Conservation (phyloP, 306 rosid species). For the Fagus sylvatica region DNA sequence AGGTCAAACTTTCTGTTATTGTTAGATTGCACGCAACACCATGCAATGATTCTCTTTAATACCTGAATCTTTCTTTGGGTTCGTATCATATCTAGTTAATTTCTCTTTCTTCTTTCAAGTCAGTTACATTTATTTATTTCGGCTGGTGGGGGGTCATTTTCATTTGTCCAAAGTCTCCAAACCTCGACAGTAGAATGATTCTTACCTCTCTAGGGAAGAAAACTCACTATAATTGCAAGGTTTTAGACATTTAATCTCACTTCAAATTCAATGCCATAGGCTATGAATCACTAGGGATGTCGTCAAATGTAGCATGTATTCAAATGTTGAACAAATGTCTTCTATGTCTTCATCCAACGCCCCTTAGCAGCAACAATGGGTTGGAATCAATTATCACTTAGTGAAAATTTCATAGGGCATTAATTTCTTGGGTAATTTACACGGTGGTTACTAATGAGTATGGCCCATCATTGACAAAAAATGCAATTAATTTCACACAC, state of each 20-base stretch:
- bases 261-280: neutral
- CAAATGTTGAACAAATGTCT: neutral
- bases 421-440: too few species aligned
- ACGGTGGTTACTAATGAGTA: neutral
- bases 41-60: too few species aligned
- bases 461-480: conserved; percentile 2
- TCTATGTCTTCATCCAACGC: neutral
- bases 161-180: neutral
- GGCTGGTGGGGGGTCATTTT: neutral
- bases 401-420: too few species aligned
- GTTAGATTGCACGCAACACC: too few species aligned
- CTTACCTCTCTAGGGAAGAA: neutral
- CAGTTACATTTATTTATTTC: too few species aligned
- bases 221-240: neutral
- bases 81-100: too few species aligned
- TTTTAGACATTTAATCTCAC: neutral
- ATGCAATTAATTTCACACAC: neutral
- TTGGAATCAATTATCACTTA: neutral
- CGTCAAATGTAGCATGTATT: neutral
- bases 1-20: too few species aligned
- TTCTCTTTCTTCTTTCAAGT: too few species aligned
- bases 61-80: too few species aligned
- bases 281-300: neutral
- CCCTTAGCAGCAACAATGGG: neutral
- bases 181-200: neutral